Evolutionary conservation across 345 rosid genomes (phyloP), one percentile per base, ranked within the genome.

Genomic region (Salix koriyanagi): DNA sequence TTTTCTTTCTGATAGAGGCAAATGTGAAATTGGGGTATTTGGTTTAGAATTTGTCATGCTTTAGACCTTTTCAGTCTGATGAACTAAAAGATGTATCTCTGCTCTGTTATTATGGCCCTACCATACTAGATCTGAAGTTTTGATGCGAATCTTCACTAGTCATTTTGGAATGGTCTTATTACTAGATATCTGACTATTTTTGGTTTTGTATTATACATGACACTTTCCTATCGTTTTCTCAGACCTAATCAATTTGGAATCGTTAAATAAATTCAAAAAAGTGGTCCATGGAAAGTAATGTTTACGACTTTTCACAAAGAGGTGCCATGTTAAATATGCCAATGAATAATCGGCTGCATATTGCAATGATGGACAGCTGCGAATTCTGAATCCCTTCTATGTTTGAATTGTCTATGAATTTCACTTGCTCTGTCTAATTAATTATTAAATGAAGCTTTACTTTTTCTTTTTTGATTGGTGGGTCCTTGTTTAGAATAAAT

Each of bases 281-380:
- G 62, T n/a, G 62, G 62, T 2, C 62, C 62, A 58, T 58, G 62
- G 62, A 58, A 58, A 58, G 62, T 25, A 23, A 52, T 58, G 62
- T n/a, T 58, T 58, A n/a, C 28, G 10, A 23, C 62, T 58, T 58
- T 58, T 13, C 62, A 58, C 62, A 58, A 58, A 58, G 62, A 10
- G 28, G 10, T 5, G 19, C 42, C 19, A 18, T 61, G 60, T 16
- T 74, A 41, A 39, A 66, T 19, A 42, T 67, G 21, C 60, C 65
- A 39, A 39, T 14, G 13, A 30, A 16, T 26, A 56, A 56, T 65
- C 66, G 48, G 68, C 19, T 69, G 23, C 77, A 32, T 28, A 60
- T 67, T 70, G 82, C 58, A 60, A 67, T 75, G 82, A 56, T 69
- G 12, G 61, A 69, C 60, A 76, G 68, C 73, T 76, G 68, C 60